These are phyloP conservation scores for Naganishia onofrii DNA, from an alignment of 768 basidiomycete genomes.

Conservation along the genomic window DNA sequence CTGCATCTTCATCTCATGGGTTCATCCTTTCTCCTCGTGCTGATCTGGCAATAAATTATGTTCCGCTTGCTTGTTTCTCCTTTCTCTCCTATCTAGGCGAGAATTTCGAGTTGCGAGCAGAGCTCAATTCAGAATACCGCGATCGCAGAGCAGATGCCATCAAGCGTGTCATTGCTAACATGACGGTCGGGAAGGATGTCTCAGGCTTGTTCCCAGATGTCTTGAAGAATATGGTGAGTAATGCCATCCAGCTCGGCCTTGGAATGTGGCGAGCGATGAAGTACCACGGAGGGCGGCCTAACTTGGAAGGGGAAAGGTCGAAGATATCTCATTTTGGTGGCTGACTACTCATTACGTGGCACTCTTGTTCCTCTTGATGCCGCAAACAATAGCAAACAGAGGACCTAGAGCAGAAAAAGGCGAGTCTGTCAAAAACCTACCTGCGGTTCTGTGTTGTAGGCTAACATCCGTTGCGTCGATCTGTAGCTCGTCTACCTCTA, in stretches of 20 bases:
- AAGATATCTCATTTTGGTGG: too few relatives aligned
- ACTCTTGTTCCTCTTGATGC: too few relatives aligned
- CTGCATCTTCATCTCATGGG: background rate
- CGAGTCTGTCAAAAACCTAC: background rate
- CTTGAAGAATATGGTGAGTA: slow-evolving; percentile 76
- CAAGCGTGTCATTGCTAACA: slow-evolving; percentile 93
- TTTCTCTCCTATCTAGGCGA: slow-evolving; percentile 61
- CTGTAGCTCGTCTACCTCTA: slow-evolving; percentile 84
- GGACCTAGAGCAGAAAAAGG: slow-evolving; percentile 96
- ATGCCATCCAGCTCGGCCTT: background rate
- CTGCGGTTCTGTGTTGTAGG: background rate
- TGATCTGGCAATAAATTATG: background rate
- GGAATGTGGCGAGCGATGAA: background rate
- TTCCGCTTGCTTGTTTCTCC: too few relatives aligned
- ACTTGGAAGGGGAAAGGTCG: background rate
- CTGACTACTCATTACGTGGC: too few relatives aligned
- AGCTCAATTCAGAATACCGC: slow-evolving; percentile 93
- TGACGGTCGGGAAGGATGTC: slow-evolving; percentile 97
- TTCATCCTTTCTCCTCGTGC: background rate
- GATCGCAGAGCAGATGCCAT: slow-evolving; percentile 98
- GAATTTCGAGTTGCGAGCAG: slow-evolving; percentile 94
- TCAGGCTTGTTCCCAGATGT: slow-evolving; percentile 91
- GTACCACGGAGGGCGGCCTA: background rate
- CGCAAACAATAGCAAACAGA: slow-evolving; percentile 73
- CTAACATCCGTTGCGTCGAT: background rate